Evolutionary conservation across 768 basidiomycete species (phyloP), one percentile per base, ranked within the genome.

Genomic region (Serendipita sp.): DNA sequence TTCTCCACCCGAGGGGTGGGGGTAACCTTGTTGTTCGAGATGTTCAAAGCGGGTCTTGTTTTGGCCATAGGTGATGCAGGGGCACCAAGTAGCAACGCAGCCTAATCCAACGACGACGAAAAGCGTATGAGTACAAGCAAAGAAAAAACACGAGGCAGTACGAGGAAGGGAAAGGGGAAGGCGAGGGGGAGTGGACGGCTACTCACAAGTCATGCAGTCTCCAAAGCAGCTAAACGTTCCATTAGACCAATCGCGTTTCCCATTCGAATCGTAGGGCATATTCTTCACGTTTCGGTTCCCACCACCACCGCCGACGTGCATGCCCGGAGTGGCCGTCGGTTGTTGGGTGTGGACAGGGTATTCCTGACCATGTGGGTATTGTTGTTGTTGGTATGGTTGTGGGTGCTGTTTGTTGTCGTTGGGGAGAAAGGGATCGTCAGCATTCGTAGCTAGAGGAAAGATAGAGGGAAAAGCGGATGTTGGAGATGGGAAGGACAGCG

Each of bases 11-110:
- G 72, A 70, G 8, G 76, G 77, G 64, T 78, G 75, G 32, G 77
- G 74, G n/a, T 64, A 67, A 30, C 77, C 78, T 18, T 76, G 68
- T 1, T 35, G 45, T 41, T 73, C 68, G 51, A 81, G 70, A 65
- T 78, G 74, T 34, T 78, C 75, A 60, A 74, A 69, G 63, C 79
- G 78, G 32, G 70, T 70, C 68, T 76, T 78, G 70, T 75, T 75
- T 66, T 76, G 69, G 35, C 73, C 71, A 70, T 78, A 79, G 45
- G 74, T 67, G 65, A 79, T 65, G 69, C 78, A 79, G 0, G 79
- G 79, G 71, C 73, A 76, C 69, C 70, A 79, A 44, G 71, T 76
- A 0, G 78, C 69, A 18, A 76, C 64, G 45, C 74, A 65, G 66
- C 74, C 78, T 79, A 34, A 23, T 23, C 23, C 23, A 23, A 3